A percentile compares a stretch with the other conserved stretches of the same genome.
Conservation (phyloP, 331 rosid genomes). For the Telfairia occidentalis region DNA sequence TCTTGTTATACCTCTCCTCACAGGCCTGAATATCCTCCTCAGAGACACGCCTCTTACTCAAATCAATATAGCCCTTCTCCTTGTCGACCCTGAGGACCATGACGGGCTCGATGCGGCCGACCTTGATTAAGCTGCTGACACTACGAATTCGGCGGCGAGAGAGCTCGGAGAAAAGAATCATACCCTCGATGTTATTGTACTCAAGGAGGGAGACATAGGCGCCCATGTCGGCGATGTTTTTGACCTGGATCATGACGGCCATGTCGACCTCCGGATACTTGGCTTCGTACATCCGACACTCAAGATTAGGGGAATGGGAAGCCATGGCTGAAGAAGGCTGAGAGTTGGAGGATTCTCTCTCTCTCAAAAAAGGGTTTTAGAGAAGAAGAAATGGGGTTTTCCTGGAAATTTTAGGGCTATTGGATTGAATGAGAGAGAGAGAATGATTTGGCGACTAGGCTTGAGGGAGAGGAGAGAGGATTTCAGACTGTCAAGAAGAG, state of each 20-base stretch:
- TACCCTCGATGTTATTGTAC: constrained; percentile 94
- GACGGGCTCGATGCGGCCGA: constrained; percentile 90
- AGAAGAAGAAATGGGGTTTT: background rate
- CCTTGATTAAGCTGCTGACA: constrained; percentile 76
- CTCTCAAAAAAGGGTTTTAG: background rate
- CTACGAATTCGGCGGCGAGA: constrained; percentile 97
- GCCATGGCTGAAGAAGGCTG: constrained; percentile 26
- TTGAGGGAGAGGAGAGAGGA: background rate
- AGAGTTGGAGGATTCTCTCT: background rate
- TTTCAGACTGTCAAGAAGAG: background rate
- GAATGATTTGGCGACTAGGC: background rate
- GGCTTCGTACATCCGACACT: constrained; percentile 93
- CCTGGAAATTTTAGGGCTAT: background rate
- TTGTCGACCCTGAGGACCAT: constrained; percentile 94
- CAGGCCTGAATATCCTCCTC: constrained; percentile 85
- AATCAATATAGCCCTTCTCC: constrained; percentile 93
- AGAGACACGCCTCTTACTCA: constrained; percentile 86
- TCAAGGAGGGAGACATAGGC: constrained; percentile 89
- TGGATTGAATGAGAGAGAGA: background rate
- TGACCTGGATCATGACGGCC: constrained; percentile 98
- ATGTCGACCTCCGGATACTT: constrained; percentile 89
- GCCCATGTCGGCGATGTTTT: constrained; percentile 94
- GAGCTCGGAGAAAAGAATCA: constrained; percentile 90
- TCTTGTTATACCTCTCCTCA: constrained; percentile 91
- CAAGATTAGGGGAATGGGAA: constrained; percentile 50